phyloP scores from a whole-genome alignment of 2,329 filamentous ascomycete species.

The Stemphylium lycopersici region DNA sequence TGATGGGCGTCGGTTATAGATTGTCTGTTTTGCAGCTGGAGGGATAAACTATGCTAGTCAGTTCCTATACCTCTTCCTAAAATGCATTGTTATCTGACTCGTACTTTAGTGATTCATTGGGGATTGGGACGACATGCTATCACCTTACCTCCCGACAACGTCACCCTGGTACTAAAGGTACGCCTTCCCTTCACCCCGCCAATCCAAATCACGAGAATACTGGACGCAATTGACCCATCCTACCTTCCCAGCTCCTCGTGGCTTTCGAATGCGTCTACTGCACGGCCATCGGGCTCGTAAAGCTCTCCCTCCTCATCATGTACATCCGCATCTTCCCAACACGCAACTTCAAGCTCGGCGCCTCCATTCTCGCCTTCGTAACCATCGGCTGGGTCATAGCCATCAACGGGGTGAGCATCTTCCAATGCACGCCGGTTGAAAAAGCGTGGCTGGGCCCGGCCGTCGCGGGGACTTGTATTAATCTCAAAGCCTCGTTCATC shows the following conservation, averaged over 20 bases:
- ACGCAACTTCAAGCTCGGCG: slow-evolving; percentile 52
- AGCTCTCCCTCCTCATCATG: slow-evolving; percentile 59
- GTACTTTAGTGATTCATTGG: neutral
- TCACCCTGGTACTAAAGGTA: slow-evolving; percentile 4
- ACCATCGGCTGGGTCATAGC: slow-evolving; percentile 57
- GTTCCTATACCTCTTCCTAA: neutral
- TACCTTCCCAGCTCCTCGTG: slow-evolving; percentile 49
- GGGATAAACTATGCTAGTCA: slow-evolving; percentile 1
- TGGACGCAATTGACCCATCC: too few species aligned
- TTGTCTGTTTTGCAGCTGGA: slow-evolving; percentile 1
- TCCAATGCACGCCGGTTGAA: slow-evolving; percentile 58
- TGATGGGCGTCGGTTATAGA: neutral
- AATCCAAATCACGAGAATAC: too few species aligned
- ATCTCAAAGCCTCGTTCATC: slow-evolving; percentile 59
- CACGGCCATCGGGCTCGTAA: slow-evolving; percentile 58
- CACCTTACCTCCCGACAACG: neutral
- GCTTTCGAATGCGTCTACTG: slow-evolving; percentile 58
- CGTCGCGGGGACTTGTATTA: slow-evolving; percentile 56
- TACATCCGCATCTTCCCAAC: slow-evolving; percentile 61
- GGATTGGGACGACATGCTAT: slow-evolving; percentile 4
- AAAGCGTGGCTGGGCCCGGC: slow-evolving; percentile 56
- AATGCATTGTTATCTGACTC: neutral
- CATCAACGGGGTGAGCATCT: slow-evolving; percentile 59
- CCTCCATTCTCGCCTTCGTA: slow-evolving; percentile 51
- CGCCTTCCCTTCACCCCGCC: too few species aligned